Conservation (phyloP, 164 flowering plant genomes). For the Piper longum region DNA sequence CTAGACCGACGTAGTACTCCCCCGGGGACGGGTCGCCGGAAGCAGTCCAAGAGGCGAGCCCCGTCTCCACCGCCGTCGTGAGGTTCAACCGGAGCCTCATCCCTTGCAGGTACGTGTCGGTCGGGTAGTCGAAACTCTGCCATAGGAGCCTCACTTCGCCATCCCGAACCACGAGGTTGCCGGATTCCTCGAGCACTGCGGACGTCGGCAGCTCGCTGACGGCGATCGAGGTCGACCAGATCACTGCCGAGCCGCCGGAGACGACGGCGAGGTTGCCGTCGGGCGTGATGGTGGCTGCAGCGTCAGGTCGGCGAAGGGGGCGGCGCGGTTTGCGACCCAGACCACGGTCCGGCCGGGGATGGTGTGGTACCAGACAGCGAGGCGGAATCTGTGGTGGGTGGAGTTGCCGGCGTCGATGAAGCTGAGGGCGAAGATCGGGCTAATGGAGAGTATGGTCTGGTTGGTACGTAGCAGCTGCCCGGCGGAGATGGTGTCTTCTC, state of each 20-base stretch:
- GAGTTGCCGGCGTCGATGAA: neutral
- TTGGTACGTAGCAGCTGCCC: neutral
- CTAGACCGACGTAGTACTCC: neutral
- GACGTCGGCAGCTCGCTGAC: neutral
- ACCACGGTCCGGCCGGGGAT: neutral
- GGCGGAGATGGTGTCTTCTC: too few species aligned
- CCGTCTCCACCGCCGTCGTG: neutral
- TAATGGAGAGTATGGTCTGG: neutral
- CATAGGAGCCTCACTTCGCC: neutral
- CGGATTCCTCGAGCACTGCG: neutral
- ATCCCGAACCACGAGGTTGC: neutral
- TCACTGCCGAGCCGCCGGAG: neutral
- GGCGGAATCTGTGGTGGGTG: neutral
- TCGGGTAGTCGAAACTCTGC: constrained; percentile 3
- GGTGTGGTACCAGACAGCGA: constrained; percentile 2
- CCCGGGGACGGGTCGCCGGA: constrained; percentile 1
- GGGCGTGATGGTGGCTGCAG: neutral
- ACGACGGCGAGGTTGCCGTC: constrained; percentile 1
- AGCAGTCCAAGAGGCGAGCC: neutral
- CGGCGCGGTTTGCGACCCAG: constrained; percentile 1
- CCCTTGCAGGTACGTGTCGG: neutral
- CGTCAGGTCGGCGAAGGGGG: constrained; percentile 1
- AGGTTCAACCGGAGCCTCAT: neutral
- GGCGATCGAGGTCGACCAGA: neutral
- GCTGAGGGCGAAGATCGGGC: neutral